Evolutionary conservation across 1,284 basidiomycete genomes (phyloP).

Genomic region (Laetiporus sulphureus): DNA sequence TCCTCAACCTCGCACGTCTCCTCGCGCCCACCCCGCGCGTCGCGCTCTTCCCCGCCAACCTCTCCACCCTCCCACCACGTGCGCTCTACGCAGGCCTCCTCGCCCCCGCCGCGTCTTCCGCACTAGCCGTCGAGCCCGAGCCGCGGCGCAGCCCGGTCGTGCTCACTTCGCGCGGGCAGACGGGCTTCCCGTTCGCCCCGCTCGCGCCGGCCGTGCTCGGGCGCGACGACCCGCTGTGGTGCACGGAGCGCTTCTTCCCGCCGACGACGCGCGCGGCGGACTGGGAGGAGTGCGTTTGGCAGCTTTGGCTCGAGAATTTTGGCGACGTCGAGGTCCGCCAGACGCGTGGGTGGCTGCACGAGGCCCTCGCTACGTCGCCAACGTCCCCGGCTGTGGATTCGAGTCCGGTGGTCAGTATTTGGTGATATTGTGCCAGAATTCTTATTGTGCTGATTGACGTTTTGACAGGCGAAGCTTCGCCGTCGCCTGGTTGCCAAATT

Average conservation of each 20-base stretch:
- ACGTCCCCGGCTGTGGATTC: constrained; percentile 4
- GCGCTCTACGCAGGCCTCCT: constrained; percentile 17
- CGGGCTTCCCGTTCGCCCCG: constrained; percentile 29
- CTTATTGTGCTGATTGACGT: not conserved
- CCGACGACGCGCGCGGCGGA: constrained; percentile 39
- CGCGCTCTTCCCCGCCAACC: constrained; percentile 44
- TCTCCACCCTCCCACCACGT: constrained; percentile 26
- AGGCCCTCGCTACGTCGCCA: constrained; percentile 3
- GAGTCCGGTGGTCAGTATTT: constrained; percentile 10
- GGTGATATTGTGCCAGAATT: not conserved
- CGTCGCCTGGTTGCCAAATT: constrained; percentile 40
- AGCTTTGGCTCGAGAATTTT: constrained; percentile 49
- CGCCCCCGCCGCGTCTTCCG: constrained; percentile 9
- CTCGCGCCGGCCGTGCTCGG: constrained; percentile 43
- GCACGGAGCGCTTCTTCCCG: constrained; percentile 51
- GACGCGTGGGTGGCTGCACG: constrained; percentile 19
- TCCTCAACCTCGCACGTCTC: constrained; percentile 57
- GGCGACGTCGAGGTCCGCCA: constrained; percentile 30
- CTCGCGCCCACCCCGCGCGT: constrained; percentile 44
- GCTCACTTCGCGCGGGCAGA: constrained; percentile 22
- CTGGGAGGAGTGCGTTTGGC: constrained; percentile 69
- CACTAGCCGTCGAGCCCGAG: constrained; percentile 5
- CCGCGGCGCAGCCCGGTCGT: constrained; percentile 17
- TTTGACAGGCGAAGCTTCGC: constrained; percentile 31
- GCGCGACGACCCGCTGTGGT: constrained; percentile 51